Base-by-base conservation (phyloP, 2,329 filamentous ascomycete species). In the Trichoderma cornu-damae region DNA sequence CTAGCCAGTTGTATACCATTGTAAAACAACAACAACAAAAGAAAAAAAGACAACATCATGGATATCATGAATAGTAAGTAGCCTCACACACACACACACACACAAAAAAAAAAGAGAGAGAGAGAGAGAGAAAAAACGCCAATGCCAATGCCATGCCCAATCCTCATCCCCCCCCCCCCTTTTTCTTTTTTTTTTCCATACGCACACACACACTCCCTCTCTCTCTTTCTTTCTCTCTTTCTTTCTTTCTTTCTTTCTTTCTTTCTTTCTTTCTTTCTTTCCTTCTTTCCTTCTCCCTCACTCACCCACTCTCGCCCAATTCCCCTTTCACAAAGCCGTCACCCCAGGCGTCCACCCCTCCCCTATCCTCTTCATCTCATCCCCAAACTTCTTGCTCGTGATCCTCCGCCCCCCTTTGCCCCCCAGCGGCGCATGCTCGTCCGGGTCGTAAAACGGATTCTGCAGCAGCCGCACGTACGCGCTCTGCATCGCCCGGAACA, bases 391-490 rank as follows among this genome's bases (percentile, higher is more conserved):
- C 64, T 81, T 83, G 71, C 91, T 96, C 52, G 84, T 88, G 63
- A 97, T 96, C 68, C 86, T 86, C 69, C 85, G 81, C 3, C 82
- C 82, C 0, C 79, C 78, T 24, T 71, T 71, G 0, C 79, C 81
- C 0, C 71, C 71, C 3, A 76, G 70, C 48, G 87, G 88, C 61
- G 81, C 81, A 70, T 92, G 86, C 66, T 93, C 88, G 68, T 96
- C 91, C 8, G 93, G 93, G 46, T 88, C 85, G 72, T 92, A 97
- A 73, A 99, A 99, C 0, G 93, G 93, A 68, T 99, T 97, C 73
- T 96, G 88, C 63, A 97, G 75, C 51, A 99, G 76, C 61, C 84
- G 79, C 58, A 97, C 88, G 67, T 96, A 99, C 28, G 93, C 91
- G n/a, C 82, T 86, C 75, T 97, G 94, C 73, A 99, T 83, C 26